Evolutionary conservation across 257 asterid species (phyloP), one percentile per base, ranked within the genome.

Genomic region (Coffea canephora): DNA sequence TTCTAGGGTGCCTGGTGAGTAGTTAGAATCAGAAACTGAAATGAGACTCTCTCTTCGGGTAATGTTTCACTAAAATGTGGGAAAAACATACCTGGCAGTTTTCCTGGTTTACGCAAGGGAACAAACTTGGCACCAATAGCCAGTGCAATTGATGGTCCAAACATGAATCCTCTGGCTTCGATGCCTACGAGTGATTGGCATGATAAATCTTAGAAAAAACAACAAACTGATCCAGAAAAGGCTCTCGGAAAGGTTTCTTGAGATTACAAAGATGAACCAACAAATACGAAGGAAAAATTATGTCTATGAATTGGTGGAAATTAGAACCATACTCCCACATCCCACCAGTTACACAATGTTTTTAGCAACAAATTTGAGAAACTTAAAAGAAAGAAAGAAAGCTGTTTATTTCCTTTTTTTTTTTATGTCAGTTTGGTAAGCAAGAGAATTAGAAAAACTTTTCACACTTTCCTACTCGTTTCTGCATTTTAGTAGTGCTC

Each of bases 71-170:
- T 59, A 73, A 59, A 48, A 36, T 55, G 19, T 27, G 52, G 21
- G 41, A 31, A 27, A 43, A 27, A 39, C 62, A 77, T 90, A 91
- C 97, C 97, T 19, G 97, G 96, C 81, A 92, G 82, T 80, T 92
- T 92, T 81, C 97, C 96, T 6, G 87, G 91, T 82, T 92, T 92
- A 18, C 96, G 87, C 48, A 92, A 74, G 2, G 97, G 96, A 27
- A 92, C 93, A 82, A 92, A 92, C 85, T 92, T 92, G 62, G 97
- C 96, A 80, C 96, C 97, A 74, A 92, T 92, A 25, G 94, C 96
- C 75, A 92, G 87, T 65, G 97, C 96, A 72, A 92, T 80, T 15
- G 96, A 82, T 74, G 97, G 93, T 78, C 90, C 97, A 89, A 92
- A 92, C 91, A 92, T 79, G 78, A 92, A 92, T 10, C 97, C 97